Evolutionary conservation across 139 green algal genomes (phyloP), one percentile per base, ranked within the genome.

Genomic region (Volvox africanus): DNA sequence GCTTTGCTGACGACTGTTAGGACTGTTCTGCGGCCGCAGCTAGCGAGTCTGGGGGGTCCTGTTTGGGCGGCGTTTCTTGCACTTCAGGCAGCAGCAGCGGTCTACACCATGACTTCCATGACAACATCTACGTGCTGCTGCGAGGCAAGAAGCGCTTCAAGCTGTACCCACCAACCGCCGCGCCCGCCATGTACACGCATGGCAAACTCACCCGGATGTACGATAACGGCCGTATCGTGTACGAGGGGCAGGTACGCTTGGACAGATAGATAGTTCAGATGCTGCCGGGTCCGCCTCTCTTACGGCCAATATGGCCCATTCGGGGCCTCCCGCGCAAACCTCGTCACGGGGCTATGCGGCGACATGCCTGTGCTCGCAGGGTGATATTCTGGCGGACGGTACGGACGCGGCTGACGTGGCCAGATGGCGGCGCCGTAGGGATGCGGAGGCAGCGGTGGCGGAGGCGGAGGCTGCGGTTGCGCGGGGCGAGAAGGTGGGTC

Each of bases 41-140:
- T 75, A 6, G 67, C 3, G 24, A 12, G 11, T 75, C 24, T 75
- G 67, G 67, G 5, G 67, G 11, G 22, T 75, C 22, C 22, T 26
- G 67, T 75, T 75, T 26, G 67, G 67, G 67, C 14, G 44, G 5
- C 44, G 5, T 55, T 55, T 55, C 44, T 55, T 55, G 44, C 44
- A 55, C 44, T 55, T 89, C 90, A 96, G 97, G 97, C 17, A 89
- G 95, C 11, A 97, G 93, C 61, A 95, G 78, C 44, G 97, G 97
- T 3, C 94, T 99, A 73, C 97, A 99, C 92, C 96, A 98, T 44
- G 97, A 99, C 93, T 98, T 95, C 69, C 97, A 99, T 90, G 97
- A 99, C 94, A 99, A 99, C 89, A 92, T 99, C 80, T 99, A 98
- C 76, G 83, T 98, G 62, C 92, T 99, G 93, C 92, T 99, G 87